These are phyloP conservation scores for Aspergillus unguis DNA, from an alignment of 2,329 filamentous ascomycete species.

Conservation along the genomic window DNA sequence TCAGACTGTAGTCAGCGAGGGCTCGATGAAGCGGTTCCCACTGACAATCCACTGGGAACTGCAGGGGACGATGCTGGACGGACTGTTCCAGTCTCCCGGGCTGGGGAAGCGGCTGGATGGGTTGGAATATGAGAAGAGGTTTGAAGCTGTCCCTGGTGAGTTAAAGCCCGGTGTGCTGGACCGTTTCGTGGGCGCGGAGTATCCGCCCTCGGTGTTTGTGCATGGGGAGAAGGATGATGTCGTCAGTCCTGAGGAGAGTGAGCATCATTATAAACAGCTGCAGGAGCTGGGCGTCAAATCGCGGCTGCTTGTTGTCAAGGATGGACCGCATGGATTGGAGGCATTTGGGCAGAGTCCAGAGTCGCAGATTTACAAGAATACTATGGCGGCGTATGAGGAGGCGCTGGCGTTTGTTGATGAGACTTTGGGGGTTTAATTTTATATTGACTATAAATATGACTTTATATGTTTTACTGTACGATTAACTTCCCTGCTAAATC, in stretches of 20 bases:
- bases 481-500: too few species aligned
- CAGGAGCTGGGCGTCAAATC: conserved; percentile 14
- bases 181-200: conserved; percentile 13
- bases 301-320: conserved; percentile 15
- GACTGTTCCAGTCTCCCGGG: conserved; percentile 14
- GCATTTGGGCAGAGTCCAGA: conserved; percentile 8
- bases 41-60: conserved; percentile 22
- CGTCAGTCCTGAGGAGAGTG: conserved; percentile 19
- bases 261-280: conserved; percentile 18
- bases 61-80: conserved; percentile 20
- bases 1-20: conserved; percentile 19
- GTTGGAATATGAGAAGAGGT: conserved; percentile 12
- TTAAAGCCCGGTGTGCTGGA: conserved; percentile 17
- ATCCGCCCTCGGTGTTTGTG: conserved; percentile 22
- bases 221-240: conserved; percentile 23
- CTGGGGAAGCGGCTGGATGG: conserved; percentile 12
- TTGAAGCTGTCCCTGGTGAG: conserved; percentile 12
- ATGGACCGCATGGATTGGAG: conserved; percentile 18
- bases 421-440: conserved; percentile 1
- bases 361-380: background rate
- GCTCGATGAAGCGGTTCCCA: conserved; percentile 17
- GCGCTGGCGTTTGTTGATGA: conserved; percentile 19
- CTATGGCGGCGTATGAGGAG: conserved; percentile 16
- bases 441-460: too few species aligned
- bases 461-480: too few species aligned